A percentile compares a stretch with the other conserved stretches of the same genome.
These are phyloP conservation scores for Cryptococcus sp. DNA, from an alignment of 1,284 basidiomycete species.

Conservation along the genomic window DNA sequence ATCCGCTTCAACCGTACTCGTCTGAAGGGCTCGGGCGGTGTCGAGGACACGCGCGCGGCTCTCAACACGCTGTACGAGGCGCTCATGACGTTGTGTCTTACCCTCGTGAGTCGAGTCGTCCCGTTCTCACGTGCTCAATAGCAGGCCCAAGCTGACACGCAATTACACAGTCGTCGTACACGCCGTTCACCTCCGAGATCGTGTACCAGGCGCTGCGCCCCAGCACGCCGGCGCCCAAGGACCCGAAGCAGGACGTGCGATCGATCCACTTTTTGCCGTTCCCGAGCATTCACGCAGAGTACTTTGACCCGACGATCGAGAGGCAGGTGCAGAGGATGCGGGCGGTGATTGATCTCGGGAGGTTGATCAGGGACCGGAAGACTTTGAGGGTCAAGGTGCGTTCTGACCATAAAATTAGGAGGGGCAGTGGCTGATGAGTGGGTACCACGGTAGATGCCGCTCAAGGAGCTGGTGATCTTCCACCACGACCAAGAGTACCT, in stretches of 20 bases:
- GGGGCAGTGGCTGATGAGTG: neutral
- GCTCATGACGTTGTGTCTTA: constrained; percentile 87
- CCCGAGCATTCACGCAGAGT: constrained; percentile 89
- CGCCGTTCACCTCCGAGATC: constrained; percentile 96
- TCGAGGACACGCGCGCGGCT: constrained; percentile 81
- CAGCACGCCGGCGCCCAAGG: constrained; percentile 74
- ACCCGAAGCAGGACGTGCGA: constrained; percentile 68
- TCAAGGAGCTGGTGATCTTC: constrained; percentile 92
- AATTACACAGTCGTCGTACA: constrained; percentile 83
- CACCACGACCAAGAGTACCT: constrained; percentile 83
- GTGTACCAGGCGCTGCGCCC: constrained; percentile 86
- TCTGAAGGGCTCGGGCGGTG: constrained; percentile 91
- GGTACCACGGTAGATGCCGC: constrained; percentile 53
- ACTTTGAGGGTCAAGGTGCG: constrained; percentile 83
- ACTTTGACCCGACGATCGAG: constrained; percentile 95
- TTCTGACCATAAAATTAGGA: neutral
- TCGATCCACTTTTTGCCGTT: constrained; percentile 95
- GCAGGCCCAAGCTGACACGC: neutral
- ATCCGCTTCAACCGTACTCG: constrained; percentile 97
- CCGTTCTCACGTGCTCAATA: constrained; percentile 4
- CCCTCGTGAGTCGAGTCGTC: constrained; percentile 63
- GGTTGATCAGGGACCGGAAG: constrained; percentile 84
- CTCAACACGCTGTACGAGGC: constrained; percentile 97
- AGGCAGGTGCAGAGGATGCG: constrained; percentile 94
- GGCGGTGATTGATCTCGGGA: constrained; percentile 85